Evolutionary conservation across 2,329 filamentous ascomycete genomes (phyloP).

Genomic region (Macrophomina pseudophaseolina): DNA sequence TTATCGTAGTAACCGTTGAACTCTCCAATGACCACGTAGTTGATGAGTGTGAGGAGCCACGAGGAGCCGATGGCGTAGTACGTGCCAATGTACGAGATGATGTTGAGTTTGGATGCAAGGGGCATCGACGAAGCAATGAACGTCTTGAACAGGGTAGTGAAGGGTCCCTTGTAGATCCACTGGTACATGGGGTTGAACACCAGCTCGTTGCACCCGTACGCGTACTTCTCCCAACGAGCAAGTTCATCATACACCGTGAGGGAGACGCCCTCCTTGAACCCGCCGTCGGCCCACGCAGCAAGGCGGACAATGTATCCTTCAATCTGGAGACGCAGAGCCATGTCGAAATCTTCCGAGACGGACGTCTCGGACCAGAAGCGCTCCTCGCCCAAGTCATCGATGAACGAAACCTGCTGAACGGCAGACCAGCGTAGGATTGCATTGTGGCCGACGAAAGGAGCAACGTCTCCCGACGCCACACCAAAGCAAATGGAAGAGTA

Average conservation of each 20-base stretch:
- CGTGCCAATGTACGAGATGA: constrained; percentile 72
- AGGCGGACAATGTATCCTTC: constrained; percentile 70
- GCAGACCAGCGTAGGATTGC: constrained; percentile 74
- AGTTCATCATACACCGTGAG: constrained; percentile 76
- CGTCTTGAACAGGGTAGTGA: constrained; percentile 67
- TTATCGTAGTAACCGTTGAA: constrained; percentile 58
- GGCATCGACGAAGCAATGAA: constrained; percentile 68
- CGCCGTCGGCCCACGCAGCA: constrained; percentile 70
- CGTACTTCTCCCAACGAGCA: constrained; percentile 75
- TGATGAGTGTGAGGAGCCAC: constrained; percentile 69
- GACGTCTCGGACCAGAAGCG: constrained; percentile 78
- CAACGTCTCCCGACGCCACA: constrained; percentile 72
- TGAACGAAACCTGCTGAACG: constrained; percentile 62
- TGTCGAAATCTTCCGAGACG: constrained; percentile 80
- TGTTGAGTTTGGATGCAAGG: constrained; percentile 71
- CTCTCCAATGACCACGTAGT: constrained; percentile 76
- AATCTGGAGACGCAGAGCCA: constrained; percentile 73
- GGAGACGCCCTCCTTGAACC: constrained; percentile 76
- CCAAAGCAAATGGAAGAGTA: constrained; percentile 75
- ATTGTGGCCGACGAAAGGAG: constrained; percentile 79
- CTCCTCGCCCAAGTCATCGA: constrained; percentile 63
- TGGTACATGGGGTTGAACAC: constrained; percentile 69
- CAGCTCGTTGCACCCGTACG: constrained; percentile 73
- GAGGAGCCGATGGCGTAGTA: constrained; percentile 74
- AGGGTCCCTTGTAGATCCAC: constrained; percentile 67